Conservation (phyloP, 108 stramenopile genomes). For the Nitzschia palea region DNA sequence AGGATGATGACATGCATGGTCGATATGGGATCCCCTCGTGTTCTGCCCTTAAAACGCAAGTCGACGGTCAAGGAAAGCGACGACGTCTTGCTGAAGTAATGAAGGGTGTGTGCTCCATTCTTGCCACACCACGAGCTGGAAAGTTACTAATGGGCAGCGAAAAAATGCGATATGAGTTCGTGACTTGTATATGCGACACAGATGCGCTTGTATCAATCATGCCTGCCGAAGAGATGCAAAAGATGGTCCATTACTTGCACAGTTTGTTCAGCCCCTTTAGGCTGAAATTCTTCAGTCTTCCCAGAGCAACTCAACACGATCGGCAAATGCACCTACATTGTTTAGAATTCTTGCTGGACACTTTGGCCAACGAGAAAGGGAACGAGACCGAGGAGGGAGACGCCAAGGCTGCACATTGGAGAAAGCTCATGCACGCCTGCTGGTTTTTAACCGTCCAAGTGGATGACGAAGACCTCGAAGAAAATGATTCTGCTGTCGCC, state of each 20-base stretch:
- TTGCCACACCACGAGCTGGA: constrained; percentile 57
- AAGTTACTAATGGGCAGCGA: constrained; percentile 57
- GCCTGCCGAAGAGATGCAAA: constrained; percentile 84
- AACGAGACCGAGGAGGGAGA: constrained; percentile 40
- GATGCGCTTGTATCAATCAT: constrained; percentile 66
- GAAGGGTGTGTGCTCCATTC: constrained; percentile 78
- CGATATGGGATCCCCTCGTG: constrained; percentile 75
- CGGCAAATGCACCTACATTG: constrained; percentile 49
- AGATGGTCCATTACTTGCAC: constrained; percentile 80
- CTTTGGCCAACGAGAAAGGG: constrained; percentile 40
- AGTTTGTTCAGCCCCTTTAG: constrained; percentile 73
- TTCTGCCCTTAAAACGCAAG: constrained; percentile 44
- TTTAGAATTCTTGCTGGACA: constrained; percentile 57
- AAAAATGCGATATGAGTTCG: constrained; percentile 52
- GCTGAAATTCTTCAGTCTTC: constrained; percentile 61
- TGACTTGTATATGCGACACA: constrained; percentile 66
- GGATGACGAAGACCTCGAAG: constrained; percentile 61
- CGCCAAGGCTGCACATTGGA: constrained; percentile 72
- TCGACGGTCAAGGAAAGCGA: constrained; percentile 74
- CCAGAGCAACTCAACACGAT: constrained; percentile 46
- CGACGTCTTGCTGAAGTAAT: constrained; percentile 80
- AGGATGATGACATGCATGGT: constrained; percentile 60
- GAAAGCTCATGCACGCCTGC: constrained; percentile 71
- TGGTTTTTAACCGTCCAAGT: constrained; percentile 76
- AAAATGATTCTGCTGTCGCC: constrained; percentile 20